Percentiles rank a stretch among this genome's conserved stretches.
Conservation (phyloP, 2,329 filamentous ascomycete genomes). For the Zymoseptoria pseudotritici region DNA sequence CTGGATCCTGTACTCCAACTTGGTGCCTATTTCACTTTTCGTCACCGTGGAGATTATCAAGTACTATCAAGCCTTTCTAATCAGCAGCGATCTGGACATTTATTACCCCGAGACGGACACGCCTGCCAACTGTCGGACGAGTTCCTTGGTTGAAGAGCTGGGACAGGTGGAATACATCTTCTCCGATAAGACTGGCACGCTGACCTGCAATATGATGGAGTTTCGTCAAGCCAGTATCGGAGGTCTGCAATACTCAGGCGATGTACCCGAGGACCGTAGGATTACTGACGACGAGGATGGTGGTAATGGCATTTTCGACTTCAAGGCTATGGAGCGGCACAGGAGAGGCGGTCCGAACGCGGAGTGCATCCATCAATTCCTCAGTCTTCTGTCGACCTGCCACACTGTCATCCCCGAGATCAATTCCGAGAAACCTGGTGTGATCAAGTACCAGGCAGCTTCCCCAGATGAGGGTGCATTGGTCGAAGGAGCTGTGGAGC, state of each 20-base stretch:
- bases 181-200: conserved; percentile 92
- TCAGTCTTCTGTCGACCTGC: conserved; percentile 78
- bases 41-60: conserved; percentile 97
- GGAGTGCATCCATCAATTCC: conserved; percentile 71
- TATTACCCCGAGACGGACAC: conserved; percentile 96
- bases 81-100: conserved; percentile 95
- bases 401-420: conserved; percentile 96
- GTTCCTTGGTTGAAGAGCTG: conserved; percentile 90
- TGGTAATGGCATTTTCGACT: conserved; percentile 76
- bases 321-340: conserved; percentile 67
- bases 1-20: conserved; percentile 93
- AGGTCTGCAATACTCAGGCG: conserved; percentile 87
- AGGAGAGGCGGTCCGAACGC: conserved; percentile 45
- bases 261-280: conserved; percentile 82
- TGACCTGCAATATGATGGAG: conserved; percentile 99
- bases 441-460: conserved; percentile 95
- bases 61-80: conserved; percentile 94
- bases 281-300: conserved; percentile 65
- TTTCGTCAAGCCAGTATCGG: conserved; percentile 92
- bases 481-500: conserved; percentile 75
- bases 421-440: conserved; percentile 64
- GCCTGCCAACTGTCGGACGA: conserved; percentile 90
- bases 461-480: conserved; percentile 97
- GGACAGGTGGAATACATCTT: conserved; percentile 99
- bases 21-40: conserved; percentile 96